These are phyloP conservation scores for Tolypocladium album DNA, from an alignment of 2,329 filamentous ascomycete genomes.

Conservation along the genomic window DNA sequence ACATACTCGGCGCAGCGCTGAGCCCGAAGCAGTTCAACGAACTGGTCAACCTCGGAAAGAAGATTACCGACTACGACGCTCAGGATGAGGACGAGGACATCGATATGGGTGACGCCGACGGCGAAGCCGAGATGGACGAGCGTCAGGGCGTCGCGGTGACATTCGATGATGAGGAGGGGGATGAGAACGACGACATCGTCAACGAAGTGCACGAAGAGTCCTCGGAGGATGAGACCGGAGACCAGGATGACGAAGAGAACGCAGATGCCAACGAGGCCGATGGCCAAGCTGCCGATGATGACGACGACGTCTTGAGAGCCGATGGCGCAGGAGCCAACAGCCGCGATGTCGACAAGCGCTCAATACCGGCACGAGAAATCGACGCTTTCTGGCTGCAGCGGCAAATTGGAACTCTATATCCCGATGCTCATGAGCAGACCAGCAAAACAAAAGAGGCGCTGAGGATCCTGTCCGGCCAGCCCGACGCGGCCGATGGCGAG, in stretches of 20 bases:
- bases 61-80: slow-evolving; percentile 96
- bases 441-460: slow-evolving; percentile 84
- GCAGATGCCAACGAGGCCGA: slow-evolving; percentile 39
- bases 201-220: slow-evolving; percentile 84
- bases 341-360: slow-evolving; percentile 44
- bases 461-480: slow-evolving; percentile 67
- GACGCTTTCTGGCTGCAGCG: slow-evolving; percentile 97
- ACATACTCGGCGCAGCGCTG: slow-evolving; percentile 75
- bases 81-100: slow-evolving; percentile 89
- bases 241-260: slow-evolving; percentile 51
- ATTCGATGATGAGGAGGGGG: slow-evolving; percentile 89
- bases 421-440: slow-evolving; percentile 85
- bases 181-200: slow-evolving; percentile 65
- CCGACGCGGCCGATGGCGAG: slow-evolving; percentile 60
- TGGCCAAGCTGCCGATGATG: slow-evolving; percentile 50
- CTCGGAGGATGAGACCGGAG: slow-evolving; percentile 68
- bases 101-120: slow-evolving; percentile 55
- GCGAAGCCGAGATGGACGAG: slow-evolving; percentile 74
- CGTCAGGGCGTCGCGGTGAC: slow-evolving; percentile 95
- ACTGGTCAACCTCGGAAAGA: slow-evolving; percentile 90
- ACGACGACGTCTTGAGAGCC: slow-evolving; percentile 78
- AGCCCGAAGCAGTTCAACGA: slow-evolving; percentile 92
- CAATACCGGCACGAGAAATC: slow-evolving; percentile 76
- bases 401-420: slow-evolving; percentile 78
- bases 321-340: slow-evolving; percentile 34